Base-by-base conservation (phyloP, 306 rosid genomes). In the Echinosophora koreensis region DNA sequence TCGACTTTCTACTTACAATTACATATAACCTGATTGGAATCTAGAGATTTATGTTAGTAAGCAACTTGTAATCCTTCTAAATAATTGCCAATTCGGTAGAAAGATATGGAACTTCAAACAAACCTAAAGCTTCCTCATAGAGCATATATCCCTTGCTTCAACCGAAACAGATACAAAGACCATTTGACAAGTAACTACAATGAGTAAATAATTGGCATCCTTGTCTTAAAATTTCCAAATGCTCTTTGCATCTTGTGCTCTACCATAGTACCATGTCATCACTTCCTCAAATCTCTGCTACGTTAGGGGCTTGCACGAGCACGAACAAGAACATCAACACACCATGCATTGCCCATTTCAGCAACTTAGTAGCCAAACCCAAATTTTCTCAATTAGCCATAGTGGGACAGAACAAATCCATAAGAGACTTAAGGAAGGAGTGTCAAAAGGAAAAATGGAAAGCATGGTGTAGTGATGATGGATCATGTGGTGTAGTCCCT, bases 261-360 rank as follows among this genome's bases (percentile, higher is more conserved):
- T 5, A 58, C 59, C n/a, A n/a, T n/a, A n/a, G n/a, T n/a, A n/a
- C n/a, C 47, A 88, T 85, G 91, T 75, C 86, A 65, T 85, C 84
- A 3, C 62, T 80, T 2, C 64, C 77, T 65, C 81, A 80, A 80
- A 38, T 55, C 71, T 57, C 18, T 65, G 7, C 14, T 2, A 28
- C 17, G 38, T 49, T 67, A 81, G 77, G 74, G 70, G 0, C 66
- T 65, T 64, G 30, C 79, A 71, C 6, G 1, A 66, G 38, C 56
- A 50, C 32, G 0, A 64, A 17, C 13, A 73, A 73, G 22, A 80
- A 61, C 38, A 60, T 15, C 35, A 68, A 37, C 62, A 37, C 62
- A 75, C 61, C 77, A 27, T 70, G 16, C 57, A 69, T 74, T 63
- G 35, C 83, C 13, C 70, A 54, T 44, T 63, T 57, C 3, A 50